Evolutionary conservation across 768 basidiomycete genomes (phyloP).

Genomic region (Crucibulum laeve): DNA sequence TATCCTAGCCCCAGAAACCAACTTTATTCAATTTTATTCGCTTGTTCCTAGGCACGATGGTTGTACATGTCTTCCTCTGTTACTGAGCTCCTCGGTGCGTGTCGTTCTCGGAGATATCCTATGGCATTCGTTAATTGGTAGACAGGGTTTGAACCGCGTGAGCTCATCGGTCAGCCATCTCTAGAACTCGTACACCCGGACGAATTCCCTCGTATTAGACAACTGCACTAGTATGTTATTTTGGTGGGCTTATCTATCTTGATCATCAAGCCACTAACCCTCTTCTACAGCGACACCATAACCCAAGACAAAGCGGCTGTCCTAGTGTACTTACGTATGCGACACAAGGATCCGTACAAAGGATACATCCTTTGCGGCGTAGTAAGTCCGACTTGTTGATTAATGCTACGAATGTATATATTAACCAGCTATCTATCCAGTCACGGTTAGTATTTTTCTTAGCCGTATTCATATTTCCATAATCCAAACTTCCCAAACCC

Average conservation of each 20-base stretch:
- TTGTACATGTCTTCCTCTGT: conserved; percentile 65
- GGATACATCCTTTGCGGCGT: conserved; percentile 74
- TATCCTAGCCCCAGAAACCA: neutral
- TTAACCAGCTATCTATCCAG: conserved; percentile 12
- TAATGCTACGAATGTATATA: conserved; percentile 1
- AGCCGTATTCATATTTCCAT: neutral
- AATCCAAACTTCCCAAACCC: neutral
- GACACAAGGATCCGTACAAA: conserved; percentile 74
- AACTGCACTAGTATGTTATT: conserved; percentile 60
- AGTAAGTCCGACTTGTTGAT: conserved; percentile 39
- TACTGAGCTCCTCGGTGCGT: conserved; percentile 56
- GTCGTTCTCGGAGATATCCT: neutral
- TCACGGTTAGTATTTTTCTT: conserved; percentile 19
- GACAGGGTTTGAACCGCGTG: conserved; percentile 69
- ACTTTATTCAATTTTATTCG: too few species aligned
- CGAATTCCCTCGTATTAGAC: conserved; percentile 61
- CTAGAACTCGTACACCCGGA: conserved; percentile 80
- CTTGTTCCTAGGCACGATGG: conserved; percentile 51
- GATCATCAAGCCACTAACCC: conserved; percentile 1
- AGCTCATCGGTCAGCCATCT: conserved; percentile 65
- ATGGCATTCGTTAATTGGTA: neutral
- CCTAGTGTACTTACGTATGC: conserved; percentile 72
- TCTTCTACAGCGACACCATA: conserved; percentile 60
- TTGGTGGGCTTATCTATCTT: conserved; percentile 1
- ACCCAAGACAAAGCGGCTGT: conserved; percentile 76